Conservation (phyloP, 2,329 filamentous ascomycete species). For the Aspergillus ustus region DNA sequence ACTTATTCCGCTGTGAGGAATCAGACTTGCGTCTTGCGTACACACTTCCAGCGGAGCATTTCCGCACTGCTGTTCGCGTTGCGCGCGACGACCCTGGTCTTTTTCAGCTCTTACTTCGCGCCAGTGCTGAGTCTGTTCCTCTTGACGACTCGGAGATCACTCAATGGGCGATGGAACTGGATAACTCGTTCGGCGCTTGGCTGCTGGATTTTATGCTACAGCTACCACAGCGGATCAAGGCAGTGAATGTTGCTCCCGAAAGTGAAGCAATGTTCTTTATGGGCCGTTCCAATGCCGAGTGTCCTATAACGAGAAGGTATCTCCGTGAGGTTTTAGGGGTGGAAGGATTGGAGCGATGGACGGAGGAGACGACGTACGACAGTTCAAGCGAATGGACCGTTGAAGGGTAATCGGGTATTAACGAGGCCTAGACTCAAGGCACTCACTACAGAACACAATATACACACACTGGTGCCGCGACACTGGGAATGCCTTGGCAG, state of each 20-base stretch:
- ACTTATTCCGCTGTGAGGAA: slow-evolving; percentile 25
- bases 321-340: slow-evolving; percentile 32
- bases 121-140: slow-evolving; percentile 45
- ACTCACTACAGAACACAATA: not conserved
- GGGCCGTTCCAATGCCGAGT: slow-evolving; percentile 28
- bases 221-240: slow-evolving; percentile 32
- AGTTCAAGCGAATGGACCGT: slow-evolving; percentile 7
- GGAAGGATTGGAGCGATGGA: slow-evolving; percentile 29
- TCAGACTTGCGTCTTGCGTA: slow-evolving; percentile 24
- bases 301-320: slow-evolving; percentile 28
- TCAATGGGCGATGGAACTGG: slow-evolving; percentile 39
- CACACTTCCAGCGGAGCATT: slow-evolving; percentile 39
- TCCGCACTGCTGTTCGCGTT: slow-evolving; percentile 34
- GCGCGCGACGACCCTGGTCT: slow-evolving; percentile 31
- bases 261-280: slow-evolving; percentile 32
- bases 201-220: slow-evolving; percentile 41
- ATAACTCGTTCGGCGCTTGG: slow-evolving; percentile 38
- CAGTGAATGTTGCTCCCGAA: slow-evolving; percentile 19
- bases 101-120: slow-evolving; percentile 41
- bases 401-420: not conserved
- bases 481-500: not conserved
- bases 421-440: not conserved
- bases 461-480: not conserved
- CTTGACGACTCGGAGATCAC: slow-evolving; percentile 40
- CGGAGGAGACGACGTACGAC: slow-evolving; percentile 28